Conservation (phyloP, 1,139 yeast genomes). For the Suhomyces maxii region DNA sequence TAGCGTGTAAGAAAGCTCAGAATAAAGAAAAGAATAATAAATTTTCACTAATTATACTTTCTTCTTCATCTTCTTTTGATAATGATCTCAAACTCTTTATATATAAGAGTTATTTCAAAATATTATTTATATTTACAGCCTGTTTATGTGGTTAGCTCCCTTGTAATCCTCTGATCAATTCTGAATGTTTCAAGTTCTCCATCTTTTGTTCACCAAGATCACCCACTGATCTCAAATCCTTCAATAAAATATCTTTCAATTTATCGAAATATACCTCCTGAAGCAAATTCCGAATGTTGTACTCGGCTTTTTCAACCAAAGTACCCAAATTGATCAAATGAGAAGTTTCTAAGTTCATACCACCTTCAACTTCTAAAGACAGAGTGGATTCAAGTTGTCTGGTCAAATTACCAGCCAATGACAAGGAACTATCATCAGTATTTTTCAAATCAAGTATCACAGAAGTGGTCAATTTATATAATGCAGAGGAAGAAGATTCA, state of each 20-base stretch:
- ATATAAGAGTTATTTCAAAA: too few relatives aligned
- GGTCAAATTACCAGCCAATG: constrained; percentile 80
- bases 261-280: constrained; percentile 96
- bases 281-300: constrained; percentile 78
- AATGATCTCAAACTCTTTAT: too few relatives aligned
- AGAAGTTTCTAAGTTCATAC: constrained; percentile 48
- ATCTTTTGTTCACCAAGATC: constrained; percentile 38
- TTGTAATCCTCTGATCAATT: constrained; percentile 51
- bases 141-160: constrained; percentile 10
- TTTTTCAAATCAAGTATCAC: constrained; percentile 70
- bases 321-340: constrained; percentile 87
- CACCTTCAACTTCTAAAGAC: constrained; percentile 39
- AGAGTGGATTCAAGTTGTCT: constrained; percentile 66
- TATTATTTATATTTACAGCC: too few relatives aligned
- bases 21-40: too few relatives aligned
- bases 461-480: constrained; percentile 81
- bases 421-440: constrained; percentile 34
- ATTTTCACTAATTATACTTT: too few relatives aligned
- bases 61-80: too few relatives aligned
- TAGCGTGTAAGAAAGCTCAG: too few relatives aligned
- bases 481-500: constrained; percentile 46
- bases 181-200: constrained; percentile 47
- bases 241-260: constrained; percentile 75
- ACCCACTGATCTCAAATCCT: constrained; percentile 64
- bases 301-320: constrained; percentile 84